A percentile compares a stretch with the other conserved stretches of the same genome.
Evolutionary conservation across 306 rosid species (phyloP).

Genomic region (Clitoria ternatea): DNA sequence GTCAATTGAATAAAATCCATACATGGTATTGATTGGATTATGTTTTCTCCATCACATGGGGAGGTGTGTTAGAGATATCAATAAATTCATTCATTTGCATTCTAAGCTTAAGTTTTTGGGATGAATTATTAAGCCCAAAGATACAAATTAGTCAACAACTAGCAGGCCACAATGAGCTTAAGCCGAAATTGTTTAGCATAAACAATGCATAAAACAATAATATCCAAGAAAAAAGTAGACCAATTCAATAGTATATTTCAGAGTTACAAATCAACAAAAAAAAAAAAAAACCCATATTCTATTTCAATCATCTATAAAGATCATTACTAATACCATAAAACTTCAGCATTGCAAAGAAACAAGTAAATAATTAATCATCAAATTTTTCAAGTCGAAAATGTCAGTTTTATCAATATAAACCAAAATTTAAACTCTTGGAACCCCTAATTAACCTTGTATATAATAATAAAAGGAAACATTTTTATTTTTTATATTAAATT

Average conservation of each 20-base stretch:
- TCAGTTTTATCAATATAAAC: too few relatives aligned
- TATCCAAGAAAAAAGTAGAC: not conserved
- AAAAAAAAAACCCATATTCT: too few relatives aligned
- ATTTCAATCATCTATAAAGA: too few relatives aligned
- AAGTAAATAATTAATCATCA: too few relatives aligned
- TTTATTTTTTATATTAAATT: too few relatives aligned
- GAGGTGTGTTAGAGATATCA: slow-evolving; percentile 9
- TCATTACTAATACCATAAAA: too few relatives aligned
- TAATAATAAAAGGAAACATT: too few relatives aligned
- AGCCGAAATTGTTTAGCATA: slow-evolving; percentile 1
- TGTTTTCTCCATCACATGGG: not conserved
- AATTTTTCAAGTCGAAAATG: too few relatives aligned
- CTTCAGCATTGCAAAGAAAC: too few relatives aligned
- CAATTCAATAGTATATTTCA: slow-evolving; percentile 18
- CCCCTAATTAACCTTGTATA: too few relatives aligned
- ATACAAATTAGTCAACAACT: slow-evolving; percentile 10
- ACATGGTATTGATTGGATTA: not conserved
- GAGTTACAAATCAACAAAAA: too few relatives aligned
- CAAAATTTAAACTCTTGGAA: too few relatives aligned
- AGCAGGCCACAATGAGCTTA: not conserved
- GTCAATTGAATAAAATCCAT: slow-evolving; percentile 1
- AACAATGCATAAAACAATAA: not conserved
- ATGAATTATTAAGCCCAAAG: not conserved
- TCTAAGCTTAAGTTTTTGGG: not conserved
- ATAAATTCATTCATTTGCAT: not conserved